These are phyloP conservation scores for Hygrocybe coccinea DNA, from an alignment of 768 basidiomycete species.

Conservation along the genomic window DNA sequence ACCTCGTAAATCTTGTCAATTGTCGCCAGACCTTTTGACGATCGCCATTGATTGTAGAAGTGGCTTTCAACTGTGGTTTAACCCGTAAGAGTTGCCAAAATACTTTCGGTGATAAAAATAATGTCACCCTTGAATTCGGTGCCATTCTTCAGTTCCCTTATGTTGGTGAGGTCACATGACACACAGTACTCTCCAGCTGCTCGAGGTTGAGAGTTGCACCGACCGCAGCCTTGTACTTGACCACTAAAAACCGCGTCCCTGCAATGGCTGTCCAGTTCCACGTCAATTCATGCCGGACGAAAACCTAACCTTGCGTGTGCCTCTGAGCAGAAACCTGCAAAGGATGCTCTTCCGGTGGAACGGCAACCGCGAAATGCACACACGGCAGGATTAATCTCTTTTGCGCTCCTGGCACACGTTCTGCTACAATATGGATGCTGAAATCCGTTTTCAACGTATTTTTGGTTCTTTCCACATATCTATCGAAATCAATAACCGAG, in stretches of 20 bases:
- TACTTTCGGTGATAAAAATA: conserved; percentile 28
- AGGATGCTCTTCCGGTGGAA: conserved; percentile 44
- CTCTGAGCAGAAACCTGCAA: conserved; percentile 55
- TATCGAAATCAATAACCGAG: conserved; percentile 17
- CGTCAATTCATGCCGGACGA: not conserved
- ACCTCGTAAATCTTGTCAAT: conserved; percentile 59
- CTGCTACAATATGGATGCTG: conserved; percentile 58
- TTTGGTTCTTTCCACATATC: conserved; percentile 58
- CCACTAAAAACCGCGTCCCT: conserved; percentile 52
- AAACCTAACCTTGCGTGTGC: conserved; percentile 50
- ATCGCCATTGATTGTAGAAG: conserved; percentile 55
- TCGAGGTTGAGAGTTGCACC: conserved; percentile 46
- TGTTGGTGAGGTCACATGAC: conserved; percentile 35
- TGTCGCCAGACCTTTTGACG: conserved; percentile 31
- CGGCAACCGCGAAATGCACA: conserved; percentile 52
- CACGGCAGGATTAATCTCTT: conserved; percentile 33
- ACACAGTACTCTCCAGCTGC: conserved; percentile 41
- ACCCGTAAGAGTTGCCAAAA: conserved; percentile 2
- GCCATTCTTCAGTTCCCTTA: conserved; percentile 47
- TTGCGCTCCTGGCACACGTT: conserved; percentile 51
- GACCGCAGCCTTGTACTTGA: conserved; percentile 45
- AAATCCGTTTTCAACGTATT: conserved; percentile 56
- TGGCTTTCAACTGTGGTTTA: conserved; percentile 29
- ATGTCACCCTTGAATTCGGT: conserved; percentile 50
- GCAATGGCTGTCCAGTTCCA: not conserved